These are phyloP conservation scores for Priceomyces medius DNA, from an alignment of 805 yeast species.

Conservation along the genomic window DNA sequence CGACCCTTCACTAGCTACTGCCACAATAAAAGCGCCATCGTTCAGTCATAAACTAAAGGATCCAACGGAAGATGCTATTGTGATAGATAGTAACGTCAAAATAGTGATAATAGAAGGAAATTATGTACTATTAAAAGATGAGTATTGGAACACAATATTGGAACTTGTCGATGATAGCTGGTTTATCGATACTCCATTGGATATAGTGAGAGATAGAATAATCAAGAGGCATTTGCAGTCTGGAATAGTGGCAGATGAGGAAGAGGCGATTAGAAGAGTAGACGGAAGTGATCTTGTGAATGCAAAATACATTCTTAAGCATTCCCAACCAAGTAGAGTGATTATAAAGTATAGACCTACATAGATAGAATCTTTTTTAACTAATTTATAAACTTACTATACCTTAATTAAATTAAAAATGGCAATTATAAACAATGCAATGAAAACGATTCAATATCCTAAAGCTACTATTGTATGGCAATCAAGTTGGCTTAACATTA, in stretches of 20 bases:
- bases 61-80: constrained; percentile 57
- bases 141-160: constrained; percentile 57
- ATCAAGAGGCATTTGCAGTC: constrained; percentile 63
- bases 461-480: neutral
- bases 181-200: constrained; percentile 50
- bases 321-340: constrained; percentile 19
- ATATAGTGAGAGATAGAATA: constrained; percentile 53
- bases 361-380: constrained; percentile 1
- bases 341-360: constrained; percentile 9
- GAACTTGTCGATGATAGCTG: constrained; percentile 43
- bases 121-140: constrained; percentile 59
- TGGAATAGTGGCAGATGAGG: constrained; percentile 48
- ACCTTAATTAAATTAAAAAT: neutral
- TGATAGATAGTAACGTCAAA: constrained; percentile 44
- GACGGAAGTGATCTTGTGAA: constrained; percentile 63
- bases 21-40: constrained; percentile 56
- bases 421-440: constrained; percentile 3
- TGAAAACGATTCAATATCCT: constrained; percentile 2
- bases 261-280: constrained; percentile 53
- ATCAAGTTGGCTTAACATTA: constrained; percentile 63
- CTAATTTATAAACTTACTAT: constrained; percentile 3
- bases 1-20: constrained; percentile 14
- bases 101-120: constrained; percentile 75
- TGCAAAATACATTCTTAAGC: constrained; percentile 42
- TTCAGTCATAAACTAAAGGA: constrained; percentile 76